Evolutionary conservation across 2,329 filamentous ascomycete species (phyloP).

Genomic region (Aspergillus fructus): DNA sequence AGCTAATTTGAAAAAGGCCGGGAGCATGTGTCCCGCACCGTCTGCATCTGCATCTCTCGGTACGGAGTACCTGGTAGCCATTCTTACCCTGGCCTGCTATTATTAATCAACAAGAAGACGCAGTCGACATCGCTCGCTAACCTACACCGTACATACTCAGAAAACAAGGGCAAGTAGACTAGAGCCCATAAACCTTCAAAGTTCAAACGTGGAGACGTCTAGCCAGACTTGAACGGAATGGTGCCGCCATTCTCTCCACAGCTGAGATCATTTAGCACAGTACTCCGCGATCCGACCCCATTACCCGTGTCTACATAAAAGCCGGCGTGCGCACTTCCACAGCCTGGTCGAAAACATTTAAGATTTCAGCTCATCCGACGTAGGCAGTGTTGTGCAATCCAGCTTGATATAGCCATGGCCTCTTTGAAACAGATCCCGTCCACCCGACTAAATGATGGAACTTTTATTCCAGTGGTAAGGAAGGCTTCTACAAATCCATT

Average conservation of each 20-base stretch:
- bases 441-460: constrained; percentile 58
- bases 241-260: neutral
- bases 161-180: no score
- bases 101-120: neutral
- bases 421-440: constrained; percentile 3
- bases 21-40: neutral
- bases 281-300: neutral
- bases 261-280: neutral
- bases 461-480: constrained; percentile 55
- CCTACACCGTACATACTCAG: no score
- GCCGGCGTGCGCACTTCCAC: neutral
- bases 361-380: neutral
- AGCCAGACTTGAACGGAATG: neutral
- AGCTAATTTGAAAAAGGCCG: neutral
- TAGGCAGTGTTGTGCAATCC: neutral
- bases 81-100: neutral
- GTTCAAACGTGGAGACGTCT: neutral
- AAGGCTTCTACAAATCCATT: neutral
- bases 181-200: neutral
- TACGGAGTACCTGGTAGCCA: neutral
- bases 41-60: neutral
- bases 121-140: neutral
- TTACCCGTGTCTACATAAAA: neutral
- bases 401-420: neutral
- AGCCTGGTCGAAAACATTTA: neutral